Evolutionary conservation across 176 grass and related monocot species (phyloP).

Genomic region (Urochloa ruziziensis): DNA sequence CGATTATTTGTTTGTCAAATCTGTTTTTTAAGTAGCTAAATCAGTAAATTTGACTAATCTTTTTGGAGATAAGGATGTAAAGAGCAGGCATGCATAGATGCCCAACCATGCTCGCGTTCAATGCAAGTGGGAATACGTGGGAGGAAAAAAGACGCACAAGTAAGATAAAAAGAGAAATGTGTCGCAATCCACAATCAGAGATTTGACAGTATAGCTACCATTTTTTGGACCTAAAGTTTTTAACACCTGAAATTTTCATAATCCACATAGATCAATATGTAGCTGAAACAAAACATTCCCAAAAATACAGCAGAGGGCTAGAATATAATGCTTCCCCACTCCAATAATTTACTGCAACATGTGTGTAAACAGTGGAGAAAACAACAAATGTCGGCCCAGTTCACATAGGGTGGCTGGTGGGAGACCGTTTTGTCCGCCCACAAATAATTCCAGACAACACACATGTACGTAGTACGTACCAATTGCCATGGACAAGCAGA

Average conservation of each 20-base stretch:
- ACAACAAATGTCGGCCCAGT: neutral
- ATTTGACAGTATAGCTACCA: neutral
- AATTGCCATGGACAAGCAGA: constrained; percentile 12
- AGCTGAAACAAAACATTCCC: too few species aligned
- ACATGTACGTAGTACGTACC: constrained; percentile 1
- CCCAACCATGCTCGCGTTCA: too few species aligned
- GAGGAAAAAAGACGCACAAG: too few species aligned
- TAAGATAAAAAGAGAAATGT: too few species aligned
- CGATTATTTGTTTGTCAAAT: too few species aligned
- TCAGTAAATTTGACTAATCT: too few species aligned
- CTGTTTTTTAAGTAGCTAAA: too few species aligned
- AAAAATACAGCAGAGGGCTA: too few species aligned
- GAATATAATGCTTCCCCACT: neutral
- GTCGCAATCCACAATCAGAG: neutral
- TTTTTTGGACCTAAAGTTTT: neutral
- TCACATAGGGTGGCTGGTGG: constrained; percentile 4
- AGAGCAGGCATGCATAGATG: too few species aligned
- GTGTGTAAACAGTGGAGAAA: neutral
- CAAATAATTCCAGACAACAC: constrained; percentile 42
- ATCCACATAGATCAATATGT: too few species aligned
- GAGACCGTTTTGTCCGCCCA: constrained; percentile 31
- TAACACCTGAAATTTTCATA: neutral
- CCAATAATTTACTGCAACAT: neutral
- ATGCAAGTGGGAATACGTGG: too few species aligned
- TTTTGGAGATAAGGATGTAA: too few species aligned